A percentile compares a stretch with the other conserved stretches of the same genome.
These are phyloP conservation scores for Lactarius pseudohatsudake DNA, from an alignment of 768 basidiomycete genomes.

Conservation along the genomic window DNA sequence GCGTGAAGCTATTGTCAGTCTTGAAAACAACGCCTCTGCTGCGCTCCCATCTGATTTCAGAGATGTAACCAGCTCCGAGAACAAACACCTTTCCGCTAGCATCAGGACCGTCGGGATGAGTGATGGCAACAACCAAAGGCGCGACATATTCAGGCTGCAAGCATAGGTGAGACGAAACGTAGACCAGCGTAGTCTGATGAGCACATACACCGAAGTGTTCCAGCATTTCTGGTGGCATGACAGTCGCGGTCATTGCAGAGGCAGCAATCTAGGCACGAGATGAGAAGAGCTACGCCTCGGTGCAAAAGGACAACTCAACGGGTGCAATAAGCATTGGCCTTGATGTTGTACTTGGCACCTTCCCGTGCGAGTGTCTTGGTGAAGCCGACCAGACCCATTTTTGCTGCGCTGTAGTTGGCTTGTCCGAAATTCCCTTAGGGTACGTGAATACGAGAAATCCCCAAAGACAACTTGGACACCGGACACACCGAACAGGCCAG, in stretches of 20 bases:
- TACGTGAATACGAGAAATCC: not conserved
- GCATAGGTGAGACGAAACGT: not conserved
- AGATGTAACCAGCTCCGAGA: slow-evolving; percentile 88
- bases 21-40: slow-evolving; percentile 86
- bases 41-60: slow-evolving; percentile 92
- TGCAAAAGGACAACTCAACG: slow-evolving; percentile 44
- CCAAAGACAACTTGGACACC: not conserved
- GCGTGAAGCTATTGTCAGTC: slow-evolving; percentile 88
- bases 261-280: slow-evolving; percentile 71
- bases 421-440: slow-evolving; percentile 87
- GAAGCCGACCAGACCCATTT: slow-evolving; percentile 93
- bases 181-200: not conserved
- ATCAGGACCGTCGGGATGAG: slow-evolving; percentile 80
- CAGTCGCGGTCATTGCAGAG: slow-evolving; percentile 91
- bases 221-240: slow-evolving; percentile 94
- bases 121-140: slow-evolving; percentile 86
- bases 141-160: slow-evolving; percentile 85
- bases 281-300: not conserved
- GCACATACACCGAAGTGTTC: slow-evolving; percentile 68
- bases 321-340: slow-evolving; percentile 87
- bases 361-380: slow-evolving; percentile 92
- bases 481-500: slow-evolving; percentile 78
- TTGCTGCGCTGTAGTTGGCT: slow-evolving; percentile 96
- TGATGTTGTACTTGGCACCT: slow-evolving; percentile 89
- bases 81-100: slow-evolving; percentile 85